phyloP scores from a whole-genome alignment of 2,329 filamentous ascomycete species.

The Fusarium incarnatum region DNA sequence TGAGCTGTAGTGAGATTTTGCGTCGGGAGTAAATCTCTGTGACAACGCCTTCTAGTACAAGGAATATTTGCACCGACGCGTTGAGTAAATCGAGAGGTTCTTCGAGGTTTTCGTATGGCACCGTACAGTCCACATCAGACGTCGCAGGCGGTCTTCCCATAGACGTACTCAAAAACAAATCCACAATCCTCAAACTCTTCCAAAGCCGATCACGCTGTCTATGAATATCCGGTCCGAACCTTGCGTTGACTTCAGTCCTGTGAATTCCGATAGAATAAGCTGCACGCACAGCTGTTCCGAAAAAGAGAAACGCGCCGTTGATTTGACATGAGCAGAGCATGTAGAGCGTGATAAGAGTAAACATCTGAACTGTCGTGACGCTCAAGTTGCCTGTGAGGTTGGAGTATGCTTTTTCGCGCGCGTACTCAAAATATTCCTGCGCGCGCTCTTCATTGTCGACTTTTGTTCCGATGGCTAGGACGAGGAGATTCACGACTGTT shows the following conservation, averaged over 20 bases:
- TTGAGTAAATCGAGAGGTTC: constrained; percentile 61
- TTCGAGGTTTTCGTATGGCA: constrained; percentile 57
- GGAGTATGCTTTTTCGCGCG: constrained; percentile 58
- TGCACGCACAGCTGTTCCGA: constrained; percentile 64
- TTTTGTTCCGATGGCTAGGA: constrained; percentile 63
- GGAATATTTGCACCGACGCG: constrained; percentile 64
- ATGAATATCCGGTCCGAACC: constrained; percentile 60
- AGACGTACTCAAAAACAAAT: constrained; percentile 64
- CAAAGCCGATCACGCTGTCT: constrained; percentile 62
- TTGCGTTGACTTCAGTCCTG: constrained; percentile 64
- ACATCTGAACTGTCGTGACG: constrained; percentile 62
- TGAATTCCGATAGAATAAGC: constrained; percentile 66
- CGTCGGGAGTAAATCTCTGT: constrained; percentile 64
- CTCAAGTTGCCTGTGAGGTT: constrained; percentile 61
- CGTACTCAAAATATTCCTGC: constrained; percentile 62
- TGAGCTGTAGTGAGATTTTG: constrained; percentile 65
- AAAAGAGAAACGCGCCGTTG: constrained; percentile 66
- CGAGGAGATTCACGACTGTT: constrained; percentile 60
- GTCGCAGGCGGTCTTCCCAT: constrained; percentile 67
- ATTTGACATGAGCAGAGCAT: constrained; percentile 67
- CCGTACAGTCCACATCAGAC: constrained; percentile 66
- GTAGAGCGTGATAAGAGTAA: constrained; percentile 63
- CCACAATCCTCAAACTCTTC: constrained; percentile 65
- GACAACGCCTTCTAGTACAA: constrained; percentile 63
- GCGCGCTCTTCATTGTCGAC: constrained; percentile 56